Conservation (phyloP, 1,139 yeast species). For the Lodderomyces orthopsilosis region DNA sequence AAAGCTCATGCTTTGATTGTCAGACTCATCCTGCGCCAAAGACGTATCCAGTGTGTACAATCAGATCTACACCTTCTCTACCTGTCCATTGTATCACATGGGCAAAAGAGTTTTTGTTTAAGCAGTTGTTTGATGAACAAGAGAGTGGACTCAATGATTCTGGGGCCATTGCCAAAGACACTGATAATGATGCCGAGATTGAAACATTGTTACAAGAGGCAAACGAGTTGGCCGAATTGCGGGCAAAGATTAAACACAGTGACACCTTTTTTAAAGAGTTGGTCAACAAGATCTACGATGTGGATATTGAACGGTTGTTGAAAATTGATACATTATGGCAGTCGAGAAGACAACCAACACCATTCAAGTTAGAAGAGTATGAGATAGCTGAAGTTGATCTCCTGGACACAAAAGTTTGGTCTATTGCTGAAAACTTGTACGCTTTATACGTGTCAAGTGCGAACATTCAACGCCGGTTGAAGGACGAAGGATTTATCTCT, state of each 20-base stretch:
- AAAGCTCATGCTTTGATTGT: conserved; percentile 93
- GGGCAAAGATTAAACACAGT: conserved; percentile 40
- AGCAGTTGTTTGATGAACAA: conserved; percentile 64
- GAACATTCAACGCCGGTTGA: conserved; percentile 50
- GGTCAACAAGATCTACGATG: conserved; percentile 54
- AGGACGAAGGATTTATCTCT: conserved; percentile 46
- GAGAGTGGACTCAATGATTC: conserved; percentile 27
- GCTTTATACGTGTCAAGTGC: conserved; percentile 54
- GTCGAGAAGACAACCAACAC: conserved; percentile 62
- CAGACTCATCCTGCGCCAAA: conserved; percentile 78
- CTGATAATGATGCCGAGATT: conserved; percentile 65
- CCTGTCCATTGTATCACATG: conserved; percentile 97
- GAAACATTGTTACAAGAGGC: conserved; percentile 68
- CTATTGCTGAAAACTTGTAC: conserved; percentile 58
- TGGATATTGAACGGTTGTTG: conserved; percentile 73
- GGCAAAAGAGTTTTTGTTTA: conserved; percentile 90
- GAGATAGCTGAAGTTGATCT: conserved; percentile 11
- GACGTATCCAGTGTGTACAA: conserved; percentile 93
- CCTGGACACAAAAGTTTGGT: conserved; percentile 63
- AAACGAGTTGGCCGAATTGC: conserved; percentile 69
- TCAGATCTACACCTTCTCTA: conserved; percentile 92
- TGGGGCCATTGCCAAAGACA: conserved; percentile 44
- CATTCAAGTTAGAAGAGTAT: conserved; percentile 40
- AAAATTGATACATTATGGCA: conserved; percentile 79
- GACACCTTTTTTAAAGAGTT: conserved; percentile 38